phyloP scores from a whole-genome alignment of 352 stramenopile genomes.

The Phytophthora fragariae region DNA sequence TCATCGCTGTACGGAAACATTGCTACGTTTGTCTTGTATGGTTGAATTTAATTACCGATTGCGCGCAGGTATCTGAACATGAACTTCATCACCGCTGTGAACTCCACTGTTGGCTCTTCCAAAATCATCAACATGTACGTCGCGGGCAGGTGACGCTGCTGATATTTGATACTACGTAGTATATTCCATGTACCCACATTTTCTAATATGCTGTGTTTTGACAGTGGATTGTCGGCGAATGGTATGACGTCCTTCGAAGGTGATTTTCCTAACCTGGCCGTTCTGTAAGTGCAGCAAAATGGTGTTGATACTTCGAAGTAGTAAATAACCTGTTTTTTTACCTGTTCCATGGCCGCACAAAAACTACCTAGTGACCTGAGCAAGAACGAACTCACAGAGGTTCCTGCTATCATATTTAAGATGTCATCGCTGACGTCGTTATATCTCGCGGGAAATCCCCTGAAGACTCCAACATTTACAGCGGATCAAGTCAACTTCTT shows the following conservation, averaged over 20 bases:
- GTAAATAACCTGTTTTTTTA: neutral
- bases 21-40: too few species aligned
- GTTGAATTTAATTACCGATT: too few species aligned
- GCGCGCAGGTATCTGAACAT: slow-evolving; percentile 26
- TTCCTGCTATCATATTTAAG: slow-evolving; percentile 37
- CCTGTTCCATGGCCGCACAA: neutral
- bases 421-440: slow-evolving; percentile 28
- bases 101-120: slow-evolving; percentile 18
- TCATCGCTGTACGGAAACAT: slow-evolving; percentile 24
- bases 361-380: slow-evolving; percentile 21
- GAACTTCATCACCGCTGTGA: slow-evolving; percentile 33
- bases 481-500: slow-evolving; percentile 36
- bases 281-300: slow-evolving; percentile 26
- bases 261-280: slow-evolving; percentile 28
- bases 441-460: slow-evolving; percentile 27
- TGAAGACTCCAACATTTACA: slow-evolving; percentile 33
- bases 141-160: neutral
- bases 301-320: neutral
- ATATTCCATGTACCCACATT: too few species aligned
- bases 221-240: slow-evolving; percentile 22
- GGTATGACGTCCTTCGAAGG: slow-evolving; percentile 28
- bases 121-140: slow-evolving; percentile 31
- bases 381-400: slow-evolving; percentile 40
- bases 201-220: neutral
- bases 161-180: too few species aligned